Evolutionary conservation across 441 rosid genomes (phyloP), one percentile per base, ranked within the genome.

Genomic region (Brassica balearica): DNA sequence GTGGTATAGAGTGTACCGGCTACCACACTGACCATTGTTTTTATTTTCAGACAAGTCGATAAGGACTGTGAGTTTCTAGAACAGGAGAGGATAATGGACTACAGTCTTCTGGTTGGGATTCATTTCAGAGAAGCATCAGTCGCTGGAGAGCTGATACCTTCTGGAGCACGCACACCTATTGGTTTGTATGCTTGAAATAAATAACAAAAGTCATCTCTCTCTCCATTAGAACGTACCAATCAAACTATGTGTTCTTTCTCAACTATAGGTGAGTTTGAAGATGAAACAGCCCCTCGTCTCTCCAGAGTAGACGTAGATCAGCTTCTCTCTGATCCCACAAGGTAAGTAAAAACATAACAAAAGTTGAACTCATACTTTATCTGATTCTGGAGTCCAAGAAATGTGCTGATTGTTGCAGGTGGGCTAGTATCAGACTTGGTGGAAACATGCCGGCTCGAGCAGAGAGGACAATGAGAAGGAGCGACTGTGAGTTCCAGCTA

Each of bases 51-150:
- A 83, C 95, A 90, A 86, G 83, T 90, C 1, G 95, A 90, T 25
- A 85, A 82, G 68, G 95, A 90, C 73, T 90, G 92, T 6, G 92
- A 90, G 81, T 86, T 90, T 76, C 84, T 90, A 22, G 92, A 87
- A 74, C 95, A 87, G 55, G 95, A 87, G 72, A 86, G 89, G 76
- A 90, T 89, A 14, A 90, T 90, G 95, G 95, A 90, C 63, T 90
- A 88, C 53, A 90, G 95, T 78, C 92, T 90, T 72, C 71, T 88
- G n/a, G 91, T 90, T 36, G 95, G 95, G 63, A 89, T 90, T 76
- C 95, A 90, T 74, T 90, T 90, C 53, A 84, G 79, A 80, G 84
- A 87, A 63, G 75, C 84, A 78, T 78, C 89, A 34, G 62, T 75
- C 15, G 72, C 80, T 68, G 83, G 90, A 41, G 87, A 85, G 64